phyloP scores from a whole-genome alignment of 2,329 filamentous ascomycete genomes.

The Fusarium ramigenum region DNA sequence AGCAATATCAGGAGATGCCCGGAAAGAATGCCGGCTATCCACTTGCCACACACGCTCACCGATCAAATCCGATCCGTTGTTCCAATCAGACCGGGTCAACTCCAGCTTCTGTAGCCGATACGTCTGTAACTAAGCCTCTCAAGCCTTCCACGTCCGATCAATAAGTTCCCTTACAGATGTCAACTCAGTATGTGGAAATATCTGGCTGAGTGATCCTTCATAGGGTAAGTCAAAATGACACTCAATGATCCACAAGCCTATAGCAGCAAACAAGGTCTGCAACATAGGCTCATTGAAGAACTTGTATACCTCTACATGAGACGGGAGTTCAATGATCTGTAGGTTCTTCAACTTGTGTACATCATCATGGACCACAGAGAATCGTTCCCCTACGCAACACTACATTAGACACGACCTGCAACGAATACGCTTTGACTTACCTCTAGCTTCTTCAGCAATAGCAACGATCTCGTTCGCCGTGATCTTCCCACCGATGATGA shows the following conservation, averaged over 20 bases:
- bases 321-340: neutral
- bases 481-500: neutral
- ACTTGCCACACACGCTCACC: accelerated
- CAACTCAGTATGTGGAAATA: neutral
- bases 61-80: accelerated
- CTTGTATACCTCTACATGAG: neutral
- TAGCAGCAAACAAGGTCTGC: neutral
- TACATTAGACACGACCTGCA: accelerated
- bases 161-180: neutral
- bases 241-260: neutral
- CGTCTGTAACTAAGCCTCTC: accelerated
- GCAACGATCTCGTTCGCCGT: neutral
- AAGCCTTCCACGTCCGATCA: neutral
- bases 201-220: neutral
- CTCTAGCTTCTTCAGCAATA: neutral
- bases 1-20: accelerated
- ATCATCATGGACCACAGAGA: neutral
- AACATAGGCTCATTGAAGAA: neutral
- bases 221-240: neutral
- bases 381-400: neutral
- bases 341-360: neutral
- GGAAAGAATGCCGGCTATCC: accelerated
- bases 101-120: accelerated
- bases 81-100: accelerated
- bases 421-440: neutral